Conservation (phyloP, 1,284 basidiomycete genomes). For the Mycena sp. region DNA sequence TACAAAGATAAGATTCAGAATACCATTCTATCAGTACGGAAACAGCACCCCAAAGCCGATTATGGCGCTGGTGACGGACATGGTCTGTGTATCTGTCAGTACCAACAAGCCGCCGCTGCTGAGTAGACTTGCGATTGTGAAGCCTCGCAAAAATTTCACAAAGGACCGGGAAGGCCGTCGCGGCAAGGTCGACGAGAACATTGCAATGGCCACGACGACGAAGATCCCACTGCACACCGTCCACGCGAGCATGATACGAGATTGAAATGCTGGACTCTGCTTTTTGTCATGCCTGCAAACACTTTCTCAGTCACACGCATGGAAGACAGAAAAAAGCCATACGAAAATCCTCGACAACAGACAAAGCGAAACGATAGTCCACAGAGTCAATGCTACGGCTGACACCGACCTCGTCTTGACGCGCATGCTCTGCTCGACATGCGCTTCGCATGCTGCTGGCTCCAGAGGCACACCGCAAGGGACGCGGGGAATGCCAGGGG, state of each 20-base stretch:
- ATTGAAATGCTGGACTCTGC: background rate
- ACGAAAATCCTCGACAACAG: constrained; percentile 18
- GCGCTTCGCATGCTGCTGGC: background rate
- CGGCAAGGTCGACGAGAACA: constrained; percentile 3
- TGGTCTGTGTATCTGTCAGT: background rate
- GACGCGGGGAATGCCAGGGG: background rate
- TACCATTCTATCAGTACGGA: constrained; percentile 18
- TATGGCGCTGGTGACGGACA: constrained; percentile 13
- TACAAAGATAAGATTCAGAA: no score
- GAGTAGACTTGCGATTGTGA: background rate
- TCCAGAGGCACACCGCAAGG: background rate
- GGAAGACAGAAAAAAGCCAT: background rate
- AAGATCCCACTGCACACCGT: constrained; percentile 7
- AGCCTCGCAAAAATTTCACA: background rate
- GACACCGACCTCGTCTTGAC: background rate
- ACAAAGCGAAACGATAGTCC: background rate
- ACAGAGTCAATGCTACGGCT: background rate
- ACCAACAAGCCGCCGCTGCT: background rate
- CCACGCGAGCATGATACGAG: constrained; percentile 11
- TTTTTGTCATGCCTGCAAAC: background rate
- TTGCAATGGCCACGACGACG: background rate
- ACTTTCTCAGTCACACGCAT: background rate
- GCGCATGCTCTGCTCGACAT: background rate
- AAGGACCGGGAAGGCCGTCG: background rate
- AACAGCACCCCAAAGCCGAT: constrained; percentile 16